Conservation (phyloP, 2,329 filamentous ascomycete species). For the Decorospora gaudefroyi region DNA sequence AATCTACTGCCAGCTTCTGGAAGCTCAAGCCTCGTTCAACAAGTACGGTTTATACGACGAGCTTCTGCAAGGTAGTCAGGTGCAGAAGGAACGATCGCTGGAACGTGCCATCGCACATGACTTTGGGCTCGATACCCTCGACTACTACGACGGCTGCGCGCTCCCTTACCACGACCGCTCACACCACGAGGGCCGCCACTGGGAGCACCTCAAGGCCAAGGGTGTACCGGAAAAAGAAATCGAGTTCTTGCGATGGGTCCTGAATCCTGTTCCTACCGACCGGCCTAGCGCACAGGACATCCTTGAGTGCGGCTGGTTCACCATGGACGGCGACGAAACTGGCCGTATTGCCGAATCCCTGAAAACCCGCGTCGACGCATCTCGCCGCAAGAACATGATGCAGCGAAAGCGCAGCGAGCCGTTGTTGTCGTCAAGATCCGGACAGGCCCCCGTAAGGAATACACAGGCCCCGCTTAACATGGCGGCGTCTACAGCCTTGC, state of each 20-base stretch:
- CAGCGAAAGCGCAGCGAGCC: slow-evolving; percentile 8
- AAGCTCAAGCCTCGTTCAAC: slow-evolving; percentile 14
- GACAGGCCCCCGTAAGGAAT: background rate
- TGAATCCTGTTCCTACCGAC: slow-evolving; percentile 13
- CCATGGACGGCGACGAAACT: slow-evolving; percentile 2
- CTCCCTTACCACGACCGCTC: slow-evolving; percentile 10
- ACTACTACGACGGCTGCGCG: slow-evolving; percentile 12
- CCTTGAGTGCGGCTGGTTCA: slow-evolving; percentile 10
- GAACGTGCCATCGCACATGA: slow-evolving; percentile 16
- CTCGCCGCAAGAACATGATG: slow-evolving; percentile 1
- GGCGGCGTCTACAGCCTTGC: background rate
- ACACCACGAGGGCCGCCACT: slow-evolving; percentile 15
- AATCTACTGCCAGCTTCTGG: slow-evolving; percentile 17
- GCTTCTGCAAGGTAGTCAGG: slow-evolving; percentile 4
- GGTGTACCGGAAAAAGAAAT: slow-evolving; percentile 14
- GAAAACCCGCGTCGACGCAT: background rate
- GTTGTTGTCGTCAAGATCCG: background rate
- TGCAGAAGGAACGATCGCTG: slow-evolving; percentile 11
- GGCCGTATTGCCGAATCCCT: slow-evolving; percentile 1
- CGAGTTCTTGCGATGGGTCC: slow-evolving; percentile 12
- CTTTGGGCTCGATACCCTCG: slow-evolving; percentile 5
- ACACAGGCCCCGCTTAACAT: background rate
- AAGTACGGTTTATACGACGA: slow-evolving; percentile 17
- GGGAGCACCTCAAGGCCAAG: slow-evolving; percentile 8
- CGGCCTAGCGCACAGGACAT: slow-evolving; percentile 9